phyloP scores from a whole-genome alignment of 2,329 filamentous ascomycete species.

The Penicillium sp. region DNA sequence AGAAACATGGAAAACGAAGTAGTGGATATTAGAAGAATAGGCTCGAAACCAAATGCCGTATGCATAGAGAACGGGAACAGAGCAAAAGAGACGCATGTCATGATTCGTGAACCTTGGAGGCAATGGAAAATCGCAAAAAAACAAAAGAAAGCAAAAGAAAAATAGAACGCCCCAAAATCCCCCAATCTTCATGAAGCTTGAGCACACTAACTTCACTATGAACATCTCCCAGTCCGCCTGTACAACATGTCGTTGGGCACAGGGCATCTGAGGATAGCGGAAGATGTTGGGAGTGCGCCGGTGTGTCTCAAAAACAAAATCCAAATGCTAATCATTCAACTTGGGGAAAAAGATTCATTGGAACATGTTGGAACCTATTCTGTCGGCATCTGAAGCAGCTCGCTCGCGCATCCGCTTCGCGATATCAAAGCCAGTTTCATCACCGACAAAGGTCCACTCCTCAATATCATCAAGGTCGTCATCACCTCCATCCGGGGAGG shows the following conservation, averaged over 20 bases:
- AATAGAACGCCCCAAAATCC: background rate
- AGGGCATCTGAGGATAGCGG: background rate
- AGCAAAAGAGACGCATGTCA: slow-evolving; percentile 3
- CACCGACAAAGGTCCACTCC: slow-evolving; percentile 85
- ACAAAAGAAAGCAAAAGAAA: background rate
- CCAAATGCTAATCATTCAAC: background rate
- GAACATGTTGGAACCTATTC: slow-evolving; percentile 14
- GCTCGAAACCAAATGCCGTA: background rate
- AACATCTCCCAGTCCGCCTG: background rate
- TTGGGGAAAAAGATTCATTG: slow-evolving; percentile 1
- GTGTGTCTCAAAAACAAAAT: background rate
- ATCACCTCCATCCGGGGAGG: slow-evolving; percentile 33
- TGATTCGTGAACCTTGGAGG: slow-evolving; percentile 1
- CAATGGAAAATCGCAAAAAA: background rate
- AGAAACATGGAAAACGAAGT: background rate
- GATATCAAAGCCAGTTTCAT: slow-evolving; percentile 44
- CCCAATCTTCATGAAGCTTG: background rate
- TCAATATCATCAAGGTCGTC: slow-evolving; percentile 58
- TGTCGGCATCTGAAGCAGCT: slow-evolving; percentile 22
- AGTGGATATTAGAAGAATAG: slow-evolving; percentile 3
- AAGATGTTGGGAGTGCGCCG: background rate
- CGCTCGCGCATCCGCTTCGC: slow-evolving; percentile 29
- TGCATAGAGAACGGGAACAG: slow-evolving; percentile 2
- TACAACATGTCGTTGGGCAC: background rate
- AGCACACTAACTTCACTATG: background rate